Evolutionary conservation across 2,329 filamentous ascomycete species (phyloP).

Genomic region (Colletotrichum navitas): DNA sequence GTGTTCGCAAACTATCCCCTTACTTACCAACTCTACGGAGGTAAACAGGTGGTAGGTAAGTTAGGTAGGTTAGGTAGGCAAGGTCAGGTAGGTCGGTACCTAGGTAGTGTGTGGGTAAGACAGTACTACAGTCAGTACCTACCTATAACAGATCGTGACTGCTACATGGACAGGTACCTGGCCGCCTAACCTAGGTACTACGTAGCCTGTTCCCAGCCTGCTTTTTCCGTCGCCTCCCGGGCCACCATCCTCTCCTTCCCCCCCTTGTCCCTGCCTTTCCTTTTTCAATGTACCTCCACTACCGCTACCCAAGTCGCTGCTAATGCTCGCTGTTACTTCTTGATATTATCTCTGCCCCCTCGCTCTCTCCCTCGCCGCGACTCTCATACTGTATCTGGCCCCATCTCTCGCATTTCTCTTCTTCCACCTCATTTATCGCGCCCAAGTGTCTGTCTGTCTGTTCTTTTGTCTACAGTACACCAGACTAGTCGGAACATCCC

Average conservation of each 20-base stretch:
- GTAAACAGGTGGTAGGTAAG: no score
- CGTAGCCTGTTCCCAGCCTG: neutral
- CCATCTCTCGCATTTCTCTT: slow-evolving; percentile 12
- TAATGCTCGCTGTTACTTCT: neutral
- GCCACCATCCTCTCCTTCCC: slow-evolving; percentile 10
- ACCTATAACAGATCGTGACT: no score
- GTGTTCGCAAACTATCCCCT: no score
- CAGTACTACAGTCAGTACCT: no score
- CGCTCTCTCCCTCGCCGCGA: neutral
- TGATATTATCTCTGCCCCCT: slow-evolving; percentile 15
- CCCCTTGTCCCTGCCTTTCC: no score
- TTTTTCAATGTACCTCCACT: neutral
- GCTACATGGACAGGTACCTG: no score
- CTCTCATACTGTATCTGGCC: neutral
- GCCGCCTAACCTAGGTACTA: neutral
- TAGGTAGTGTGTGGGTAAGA: no score
- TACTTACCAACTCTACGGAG: no score
- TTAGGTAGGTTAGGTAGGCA: no score
- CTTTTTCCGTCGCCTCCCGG: slow-evolving; percentile 25
- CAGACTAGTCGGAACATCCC: neutral
- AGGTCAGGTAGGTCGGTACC: no score
- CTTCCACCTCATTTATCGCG: neutral
- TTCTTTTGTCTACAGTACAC: no score
- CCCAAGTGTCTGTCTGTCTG: neutral
- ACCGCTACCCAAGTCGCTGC: neutral